phyloP scores from a whole-genome alignment of 768 basidiomycete genomes.

The Lyophyllum decastes region DNA sequence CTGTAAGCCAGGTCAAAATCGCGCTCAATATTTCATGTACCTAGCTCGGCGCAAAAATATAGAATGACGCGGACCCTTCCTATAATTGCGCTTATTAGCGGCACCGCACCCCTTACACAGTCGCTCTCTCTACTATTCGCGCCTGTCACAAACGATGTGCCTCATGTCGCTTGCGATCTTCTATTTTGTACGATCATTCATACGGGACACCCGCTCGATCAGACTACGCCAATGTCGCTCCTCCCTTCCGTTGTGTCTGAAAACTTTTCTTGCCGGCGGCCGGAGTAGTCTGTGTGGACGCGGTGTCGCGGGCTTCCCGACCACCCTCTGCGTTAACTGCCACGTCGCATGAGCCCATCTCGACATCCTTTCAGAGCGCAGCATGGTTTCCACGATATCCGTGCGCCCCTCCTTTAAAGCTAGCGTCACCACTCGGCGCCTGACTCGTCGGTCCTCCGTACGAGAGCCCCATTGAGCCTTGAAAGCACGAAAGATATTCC shows the following conservation, averaged over 20 bases:
- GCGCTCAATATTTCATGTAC: background rate
- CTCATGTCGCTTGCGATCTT: conserved; percentile 3
- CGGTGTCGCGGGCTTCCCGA: conserved; percentile 14
- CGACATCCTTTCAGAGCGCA: conserved; percentile 17
- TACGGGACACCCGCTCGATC: conserved; percentile 17
- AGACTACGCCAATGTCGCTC: conserved; percentile 29
- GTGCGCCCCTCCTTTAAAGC: conserved; percentile 67
- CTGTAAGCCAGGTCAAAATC: background rate
- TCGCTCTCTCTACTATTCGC: background rate
- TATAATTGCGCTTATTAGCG: background rate
- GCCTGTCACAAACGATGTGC: background rate
- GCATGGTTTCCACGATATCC: conserved; percentile 44
- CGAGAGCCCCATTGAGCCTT: conserved; percentile 54
- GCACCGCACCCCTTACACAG: background rate
- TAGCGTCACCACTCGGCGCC: conserved; percentile 56
- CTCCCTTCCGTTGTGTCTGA: conserved; percentile 32
- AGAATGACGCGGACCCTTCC: background rate
- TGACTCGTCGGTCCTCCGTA: conserved; percentile 58
- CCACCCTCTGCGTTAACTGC: conserved; percentile 18
- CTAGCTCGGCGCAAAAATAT: background rate
- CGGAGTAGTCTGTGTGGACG: conserved; percentile 16
- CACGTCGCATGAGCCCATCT: conserved; percentile 16
- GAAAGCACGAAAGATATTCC: conserved; percentile 45
- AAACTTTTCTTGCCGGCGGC: conserved; percentile 27
- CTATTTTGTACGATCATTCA: conserved; percentile 12